Evolutionary conservation across 768 basidiomycete species (phyloP), one percentile per base, ranked within the genome.

Genomic region (Clitopilus passeckerianus): DNA sequence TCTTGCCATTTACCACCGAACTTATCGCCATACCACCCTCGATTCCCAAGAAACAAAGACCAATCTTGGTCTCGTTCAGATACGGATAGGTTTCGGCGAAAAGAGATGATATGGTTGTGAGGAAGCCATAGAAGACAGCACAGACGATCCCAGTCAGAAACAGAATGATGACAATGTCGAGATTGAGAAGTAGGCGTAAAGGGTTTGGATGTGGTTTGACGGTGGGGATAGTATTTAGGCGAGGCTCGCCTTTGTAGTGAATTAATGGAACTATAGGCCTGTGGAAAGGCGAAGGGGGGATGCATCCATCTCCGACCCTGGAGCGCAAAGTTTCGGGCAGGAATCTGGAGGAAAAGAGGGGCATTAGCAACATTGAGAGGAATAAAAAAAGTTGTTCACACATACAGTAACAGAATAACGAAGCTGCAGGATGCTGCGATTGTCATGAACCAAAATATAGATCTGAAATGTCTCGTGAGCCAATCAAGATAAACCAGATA

Each of bases 21-120:
- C 91, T 87, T 15, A 87, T 54, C 8, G 84, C 70, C 72, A 86
- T 86, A 0, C 93, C 94, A 15, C 83, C 80, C 1, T 91, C 93
- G 55, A 88, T 80, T 1, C 86, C 83, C 57, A 94, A 73, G 74
- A 87, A 95, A 69, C 89, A 93, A 5, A 95, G 71, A 1, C 93
- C 93, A 33, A 90, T 78, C 22, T 82, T 78, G 3, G 85, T 84
- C 61, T 90, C 81, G 58, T 70, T 80, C 18, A 91, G 75, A 61
- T 71, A 78, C 0, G 85, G 79, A 62, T 94, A 93, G 0, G 78
- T 73, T 0, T 71, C 61, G 54, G 77, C 73, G 67, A 91, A 86
- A 0, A 87, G 75, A 0, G 86, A 80, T 1, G 89, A 85, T 15
- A 87, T 76, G 1, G 82, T 82, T 0, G 89, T 81, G 1, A 77